phyloP scores from a whole-genome alignment of 2,329 filamentous ascomycete genomes.

The Aspergillus luchuensis region DNA sequence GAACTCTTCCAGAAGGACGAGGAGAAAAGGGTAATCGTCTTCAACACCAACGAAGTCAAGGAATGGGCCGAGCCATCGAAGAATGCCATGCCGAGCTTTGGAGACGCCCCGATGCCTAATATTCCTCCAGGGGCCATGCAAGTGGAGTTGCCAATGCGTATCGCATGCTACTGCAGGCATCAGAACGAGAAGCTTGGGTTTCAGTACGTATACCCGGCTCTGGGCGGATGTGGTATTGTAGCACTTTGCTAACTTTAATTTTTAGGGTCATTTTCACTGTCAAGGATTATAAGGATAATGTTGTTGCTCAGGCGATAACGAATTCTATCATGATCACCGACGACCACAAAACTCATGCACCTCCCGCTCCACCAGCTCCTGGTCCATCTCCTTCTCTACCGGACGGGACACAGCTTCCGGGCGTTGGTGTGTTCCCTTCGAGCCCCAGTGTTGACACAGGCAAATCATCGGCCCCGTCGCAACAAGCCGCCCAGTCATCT shows the following conservation, averaged over 20 bases:
- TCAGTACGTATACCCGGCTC: constrained; percentile 46
- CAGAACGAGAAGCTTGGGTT: constrained; percentile 93
- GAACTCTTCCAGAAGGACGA: constrained; percentile 82
- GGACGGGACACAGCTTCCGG: constrained; percentile 46
- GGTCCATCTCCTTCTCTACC: constrained; percentile 38
- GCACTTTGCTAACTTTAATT: constrained; percentile 21
- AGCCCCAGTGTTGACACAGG: constrained; percentile 32
- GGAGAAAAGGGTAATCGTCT: constrained; percentile 79
- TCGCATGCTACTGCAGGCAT: constrained; percentile 95
- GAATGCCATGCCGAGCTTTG: constrained; percentile 53
- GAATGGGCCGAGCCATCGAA: constrained; percentile 71
- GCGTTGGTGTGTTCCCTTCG: constrained; percentile 47
- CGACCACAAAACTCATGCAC: constrained; percentile 84
- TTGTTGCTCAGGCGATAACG: constrained; percentile 82
- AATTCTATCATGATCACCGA: constrained; percentile 95
- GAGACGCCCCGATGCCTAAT: constrained; percentile 31
- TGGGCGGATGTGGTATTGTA: background rate
- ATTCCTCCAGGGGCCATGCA: constrained; percentile 65
- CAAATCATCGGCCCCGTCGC: constrained; percentile 36
- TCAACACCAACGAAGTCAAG: constrained; percentile 85
- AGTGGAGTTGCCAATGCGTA: constrained; percentile 87
- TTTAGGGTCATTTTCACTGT: constrained; percentile 84
- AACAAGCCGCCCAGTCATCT: constrained; percentile 55
- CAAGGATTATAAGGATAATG: constrained; percentile 73
- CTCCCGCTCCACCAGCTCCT: constrained; percentile 40